Base-by-base conservation (phyloP, 169 alveolate genomes). In the Ichthyophthirius multifiliis region DNA sequence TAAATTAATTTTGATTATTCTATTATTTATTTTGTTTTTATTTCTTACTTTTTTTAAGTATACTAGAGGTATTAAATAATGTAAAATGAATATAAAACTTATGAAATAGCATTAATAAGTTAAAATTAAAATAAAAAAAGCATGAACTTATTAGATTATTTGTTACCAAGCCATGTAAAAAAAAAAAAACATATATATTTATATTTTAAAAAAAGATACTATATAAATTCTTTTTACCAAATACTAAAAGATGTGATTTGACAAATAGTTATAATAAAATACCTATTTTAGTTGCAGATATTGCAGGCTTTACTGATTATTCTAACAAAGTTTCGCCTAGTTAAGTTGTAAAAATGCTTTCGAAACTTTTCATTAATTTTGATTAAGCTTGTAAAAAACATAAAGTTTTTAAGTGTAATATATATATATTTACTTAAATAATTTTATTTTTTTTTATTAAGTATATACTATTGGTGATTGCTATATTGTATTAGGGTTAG, bases 231-330 rank as follows among this genome's bases (percentile, higher is more conserved):
- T 44, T 78, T 30, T 13, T 43, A 78, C 32, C 23, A 1, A 9
- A 45, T 9, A 43, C 81, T 45, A 75, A 79, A 31, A 78, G 81
- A 74, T 55, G 46, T 10, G 81, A 55, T 2, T 23, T 74, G 27
- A 85, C 84, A 34, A 86, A 85, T 32, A 44, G 46, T 39, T 62
- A 64, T 27, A 64, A 67, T 27, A 92, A 96, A 74, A 98, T 98
- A 77, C 97, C 99, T 12, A 90, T 99, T 67, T 93, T 99, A 18
- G 98, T 97, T 83, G 98, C 99, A 23, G 99, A 99, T 89, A 99
- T 99, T 31, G 97, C 97, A 45, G 99, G 99, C 12, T 99, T 98
- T 83, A 99, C 99, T 32, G 92, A 67, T n/a, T 81, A 81, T 71
- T 81, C 86, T 1, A 71, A 75, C n/a, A 46, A 62, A 5, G 74